These are phyloP conservation scores for Naganishia onofrii DNA, from an alignment of 768 basidiomycete species.

Conservation along the genomic window DNA sequence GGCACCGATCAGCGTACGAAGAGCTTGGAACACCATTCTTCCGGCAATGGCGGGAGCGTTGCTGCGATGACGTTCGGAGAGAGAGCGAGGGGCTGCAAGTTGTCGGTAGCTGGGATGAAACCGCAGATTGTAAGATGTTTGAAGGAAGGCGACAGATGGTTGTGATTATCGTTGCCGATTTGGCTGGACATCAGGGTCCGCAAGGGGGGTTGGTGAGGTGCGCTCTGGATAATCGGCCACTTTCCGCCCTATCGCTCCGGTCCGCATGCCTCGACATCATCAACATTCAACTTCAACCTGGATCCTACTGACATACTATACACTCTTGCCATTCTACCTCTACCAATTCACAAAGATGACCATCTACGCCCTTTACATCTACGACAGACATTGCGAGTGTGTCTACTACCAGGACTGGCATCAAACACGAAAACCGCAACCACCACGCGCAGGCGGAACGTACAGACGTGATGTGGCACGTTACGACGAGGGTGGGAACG, in stretches of 20 bases:
- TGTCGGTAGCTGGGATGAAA: too few species aligned
- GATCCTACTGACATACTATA: too few species aligned
- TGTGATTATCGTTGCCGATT: too few species aligned
- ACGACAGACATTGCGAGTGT: constrained; percentile 85
- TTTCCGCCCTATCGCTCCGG: too few species aligned
- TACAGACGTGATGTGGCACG: constrained; percentile 78
- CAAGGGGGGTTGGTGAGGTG: too few species aligned
- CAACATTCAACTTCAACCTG: too few species aligned
- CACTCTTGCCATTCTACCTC: too few species aligned
- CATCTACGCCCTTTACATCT: constrained; percentile 89
- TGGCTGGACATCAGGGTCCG: too few species aligned
- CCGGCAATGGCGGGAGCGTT: background rate
- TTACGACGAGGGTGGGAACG: constrained; percentile 52
- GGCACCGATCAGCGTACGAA: background rate
- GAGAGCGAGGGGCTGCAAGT: background rate
- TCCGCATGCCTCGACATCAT: too few species aligned
- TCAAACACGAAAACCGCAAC: constrained; percentile 65
- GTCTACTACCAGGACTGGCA: constrained; percentile 97
- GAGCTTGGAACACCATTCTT: background rate
- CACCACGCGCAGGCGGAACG: constrained; percentile 65
- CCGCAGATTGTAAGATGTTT: too few species aligned
- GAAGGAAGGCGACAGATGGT: too few species aligned
- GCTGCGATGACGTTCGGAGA: background rate
- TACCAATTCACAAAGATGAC: constrained; percentile 60
- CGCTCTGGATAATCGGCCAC: too few species aligned